Percentiles rank a stretch among this genome's conserved stretches.
Conservation (phyloP, 1,284 basidiomycete genomes). For the Trichosporon asahii region DNA sequence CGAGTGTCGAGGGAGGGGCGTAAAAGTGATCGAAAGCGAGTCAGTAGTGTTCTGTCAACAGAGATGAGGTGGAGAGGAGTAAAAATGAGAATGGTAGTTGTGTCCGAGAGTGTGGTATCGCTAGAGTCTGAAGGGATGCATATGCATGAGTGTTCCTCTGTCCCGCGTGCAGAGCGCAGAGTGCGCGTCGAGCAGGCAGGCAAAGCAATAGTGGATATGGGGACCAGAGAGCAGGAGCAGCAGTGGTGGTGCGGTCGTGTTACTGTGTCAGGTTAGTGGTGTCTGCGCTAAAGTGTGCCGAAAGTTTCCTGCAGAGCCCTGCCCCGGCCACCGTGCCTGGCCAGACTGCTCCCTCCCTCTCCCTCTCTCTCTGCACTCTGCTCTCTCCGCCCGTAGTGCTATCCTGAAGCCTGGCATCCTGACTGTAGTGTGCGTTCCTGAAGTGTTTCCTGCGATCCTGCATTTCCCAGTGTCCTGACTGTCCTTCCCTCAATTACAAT, state of each 20-base stretch:
- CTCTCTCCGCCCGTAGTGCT: neutral
- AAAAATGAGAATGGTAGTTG: neutral
- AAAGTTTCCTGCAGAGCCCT: neutral
- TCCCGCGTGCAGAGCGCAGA: too few species aligned
- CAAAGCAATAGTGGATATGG: neutral
- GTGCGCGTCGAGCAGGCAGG: too few species aligned
- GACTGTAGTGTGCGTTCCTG: neutral
- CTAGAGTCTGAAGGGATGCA: neutral
- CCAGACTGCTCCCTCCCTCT: too few species aligned
- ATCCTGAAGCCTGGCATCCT: neutral
- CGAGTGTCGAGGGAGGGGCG: neutral
- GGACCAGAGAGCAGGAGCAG: too few species aligned
- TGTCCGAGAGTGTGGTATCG: neutral
- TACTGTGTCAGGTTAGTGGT: constrained; percentile 4
- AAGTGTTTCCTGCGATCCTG: neutral
- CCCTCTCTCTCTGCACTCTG: too few species aligned
- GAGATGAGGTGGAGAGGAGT: neutral
- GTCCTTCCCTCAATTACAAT: neutral
- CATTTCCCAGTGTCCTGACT: neutral
- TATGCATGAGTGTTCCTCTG: too few species aligned
- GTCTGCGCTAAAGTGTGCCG: constrained; percentile 2
- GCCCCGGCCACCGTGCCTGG: neutral
- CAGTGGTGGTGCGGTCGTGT: neutral
- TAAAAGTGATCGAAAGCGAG: neutral
- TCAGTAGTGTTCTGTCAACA: neutral